These are phyloP conservation scores for Clonostachys byssicola DNA, from an alignment of 2,329 filamentous ascomycete genomes.

Conservation along the genomic window DNA sequence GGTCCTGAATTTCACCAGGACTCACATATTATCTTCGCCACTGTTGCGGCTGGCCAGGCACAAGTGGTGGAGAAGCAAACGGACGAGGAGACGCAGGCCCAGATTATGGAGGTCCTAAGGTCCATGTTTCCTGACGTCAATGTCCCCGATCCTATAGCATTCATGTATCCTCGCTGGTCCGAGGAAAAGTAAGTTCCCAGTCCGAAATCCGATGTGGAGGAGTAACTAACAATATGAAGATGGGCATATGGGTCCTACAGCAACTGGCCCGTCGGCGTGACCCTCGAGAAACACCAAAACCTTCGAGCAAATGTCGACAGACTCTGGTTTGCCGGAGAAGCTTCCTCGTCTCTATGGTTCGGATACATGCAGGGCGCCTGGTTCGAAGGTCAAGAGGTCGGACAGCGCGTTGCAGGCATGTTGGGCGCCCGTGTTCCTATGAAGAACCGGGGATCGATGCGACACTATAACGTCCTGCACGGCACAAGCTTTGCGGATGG, in stretches of 20 bases:
- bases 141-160: constrained; percentile 55
- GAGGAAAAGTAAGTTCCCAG: constrained; percentile 12
- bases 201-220: not conserved
- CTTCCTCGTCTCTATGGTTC: constrained; percentile 58
- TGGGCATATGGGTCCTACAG: constrained; percentile 59
- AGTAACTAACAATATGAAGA: constrained; percentile 2
- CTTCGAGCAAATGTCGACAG: constrained; percentile 58
- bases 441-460: constrained; percentile 13
- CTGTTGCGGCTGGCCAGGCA: constrained; percentile 51
- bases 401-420: constrained; percentile 32
- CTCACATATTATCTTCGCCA: constrained; percentile 63
- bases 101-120: constrained; percentile 53
- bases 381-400: constrained; percentile 49
- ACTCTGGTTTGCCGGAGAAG: constrained; percentile 63
- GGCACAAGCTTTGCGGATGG: constrained; percentile 15
- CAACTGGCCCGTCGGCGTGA: constrained; percentile 63
- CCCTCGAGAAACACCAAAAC: constrained; percentile 63
- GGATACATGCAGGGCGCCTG: constrained; percentile 62
- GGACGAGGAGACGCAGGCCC: constrained; percentile 50
- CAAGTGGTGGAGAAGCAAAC: constrained; percentile 56
- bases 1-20: constrained; percentile 52
- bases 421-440: constrained; percentile 11
- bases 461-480: constrained; percentile 19
- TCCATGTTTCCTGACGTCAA: constrained; percentile 55
- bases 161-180: constrained; percentile 50